Percentiles rank a stretch among this genome's conserved stretches.
These are phyloP conservation scores for Tricholoma flavovirens DNA, from an alignment of 768 basidiomycete genomes.

Conservation along the genomic window DNA sequence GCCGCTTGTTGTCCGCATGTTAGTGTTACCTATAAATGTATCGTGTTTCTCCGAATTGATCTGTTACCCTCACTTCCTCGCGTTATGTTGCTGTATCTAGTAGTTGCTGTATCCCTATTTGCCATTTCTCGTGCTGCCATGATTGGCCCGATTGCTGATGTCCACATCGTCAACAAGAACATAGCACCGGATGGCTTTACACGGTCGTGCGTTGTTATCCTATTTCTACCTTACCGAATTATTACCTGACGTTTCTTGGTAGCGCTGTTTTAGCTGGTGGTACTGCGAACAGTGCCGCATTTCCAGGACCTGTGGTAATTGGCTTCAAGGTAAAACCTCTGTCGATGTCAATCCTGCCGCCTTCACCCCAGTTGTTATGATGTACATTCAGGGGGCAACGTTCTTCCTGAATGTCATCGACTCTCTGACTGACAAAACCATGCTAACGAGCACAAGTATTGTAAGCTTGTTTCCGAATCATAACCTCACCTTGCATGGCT, in stretches of 20 bases:
- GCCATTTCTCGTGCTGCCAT: slow-evolving; percentile 8
- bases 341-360: neutral
- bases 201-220: slow-evolving; percentile 9
- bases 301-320: slow-evolving; percentile 27
- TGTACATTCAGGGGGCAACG: neutral
- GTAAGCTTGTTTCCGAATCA: neutral
- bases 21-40: neutral
- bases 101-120: neutral
- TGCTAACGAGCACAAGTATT: slow-evolving; percentile 1
- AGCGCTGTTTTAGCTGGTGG: slow-evolving; percentile 29
- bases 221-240: neutral
- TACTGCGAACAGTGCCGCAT: slow-evolving; percentile 10
- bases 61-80: neutral
- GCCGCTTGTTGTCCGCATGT: neutral
- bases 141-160: slow-evolving; percentile 24
- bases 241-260: neutral
- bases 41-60: neutral
- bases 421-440: slow-evolving; percentile 1
- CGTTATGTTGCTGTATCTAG: neutral
- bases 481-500: neutral
- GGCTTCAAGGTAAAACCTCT: slow-evolving; percentile 21
- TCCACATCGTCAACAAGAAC: slow-evolving; percentile 34
- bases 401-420: slow-evolving; percentile 2
- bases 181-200: slow-evolving; percentile 44
- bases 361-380: neutral